Evolutionary conservation across 805 yeast species (phyloP), one percentile per base, ranked within the genome.

Genomic region (Saturnispora mendoncae): DNA sequence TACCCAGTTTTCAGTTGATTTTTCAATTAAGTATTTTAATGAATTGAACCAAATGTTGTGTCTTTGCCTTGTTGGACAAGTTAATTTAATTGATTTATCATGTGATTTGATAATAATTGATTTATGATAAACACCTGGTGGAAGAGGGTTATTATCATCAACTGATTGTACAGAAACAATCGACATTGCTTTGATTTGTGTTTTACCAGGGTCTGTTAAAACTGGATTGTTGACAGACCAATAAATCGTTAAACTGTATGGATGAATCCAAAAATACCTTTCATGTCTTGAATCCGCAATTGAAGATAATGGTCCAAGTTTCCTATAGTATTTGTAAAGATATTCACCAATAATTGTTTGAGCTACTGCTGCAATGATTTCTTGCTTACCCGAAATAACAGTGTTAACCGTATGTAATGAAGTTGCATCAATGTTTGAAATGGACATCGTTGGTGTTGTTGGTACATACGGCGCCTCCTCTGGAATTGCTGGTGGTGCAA

Each of bases 241-340:
- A 60, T 85, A 87, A 36, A 90, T 67, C 0, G 95, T 85, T 66
- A 86, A 64, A 7, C 92, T 81, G 60, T 88, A 88, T 3, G 98
- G 97, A 61, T 90, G 95, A 34, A 92, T 76, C 97, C 97, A 92
- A 71, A 90, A 90, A 64, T 76, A 90, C 49, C 97, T 72, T 55
- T 83, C 92, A 56, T 90, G 98, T 45, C 96, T 74, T 32, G 74
- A 73, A 38, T 86, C 92, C 0, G 90, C 74, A 17, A 85, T 70
- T 1, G 81, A 71, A 29, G 85, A 80, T 38, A 84, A 67, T 13
- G 87, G 81, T 1, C 88, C 88, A 40, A 82, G 62, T 46, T 78
- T 76, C 44, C 92, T 77, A 58, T 80, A 84, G 57, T 88, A 88
- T 61, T 90, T 90, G 72, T 71, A 80, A 44, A 88, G 66, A 49